Conservation (phyloP, 1,284 basidiomycete genomes). For the Agaricales sp. region DNA sequence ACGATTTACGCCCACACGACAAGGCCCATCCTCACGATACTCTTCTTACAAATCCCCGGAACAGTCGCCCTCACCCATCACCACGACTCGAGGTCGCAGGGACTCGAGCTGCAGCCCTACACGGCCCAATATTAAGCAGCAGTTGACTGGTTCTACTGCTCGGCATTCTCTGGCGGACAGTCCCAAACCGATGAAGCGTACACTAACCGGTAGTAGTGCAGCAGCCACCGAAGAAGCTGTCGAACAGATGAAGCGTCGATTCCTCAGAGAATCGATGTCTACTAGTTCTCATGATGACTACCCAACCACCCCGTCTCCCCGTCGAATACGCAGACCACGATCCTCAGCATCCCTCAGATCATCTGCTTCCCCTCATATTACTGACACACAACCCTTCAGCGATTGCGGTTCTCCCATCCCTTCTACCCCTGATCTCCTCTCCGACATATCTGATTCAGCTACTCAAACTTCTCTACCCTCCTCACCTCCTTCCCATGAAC, state of each 20-base stretch:
- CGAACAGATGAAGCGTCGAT: slow-evolving; percentile 54
- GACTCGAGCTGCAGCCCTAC: not conserved
- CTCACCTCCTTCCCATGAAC: slow-evolving; percentile 33
- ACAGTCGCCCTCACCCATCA: not conserved
- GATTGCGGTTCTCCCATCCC: slow-evolving; percentile 23
- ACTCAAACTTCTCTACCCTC: slow-evolving; percentile 46
- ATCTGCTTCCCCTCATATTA: slow-evolving; percentile 6
- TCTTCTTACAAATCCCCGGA: slow-evolving; percentile 11
- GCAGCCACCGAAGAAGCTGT: slow-evolving; percentile 39
- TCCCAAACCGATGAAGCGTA: slow-evolving; percentile 6
- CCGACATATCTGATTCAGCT: slow-evolving; percentile 48
- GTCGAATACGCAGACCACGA: slow-evolving; percentile 15
- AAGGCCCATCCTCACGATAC: slow-evolving; percentile 9
- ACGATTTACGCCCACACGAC: not conserved
- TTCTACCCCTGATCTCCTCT: slow-evolving; percentile 49
- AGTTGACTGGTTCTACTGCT: not conserved
- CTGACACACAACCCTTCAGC: not conserved
- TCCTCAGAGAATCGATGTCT: slow-evolving; percentile 23
- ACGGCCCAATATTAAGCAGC: not conserved
- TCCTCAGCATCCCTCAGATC: slow-evolving; percentile 15
- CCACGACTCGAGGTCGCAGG: not conserved
- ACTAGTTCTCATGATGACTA: not conserved
- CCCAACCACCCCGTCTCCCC: slow-evolving; percentile 11
- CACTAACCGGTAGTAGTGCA: slow-evolving; percentile 17
- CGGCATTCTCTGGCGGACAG: not conserved